Conservation (phyloP, 1,284 basidiomycete genomes). For the Quambalaria eucalypti region DNA sequence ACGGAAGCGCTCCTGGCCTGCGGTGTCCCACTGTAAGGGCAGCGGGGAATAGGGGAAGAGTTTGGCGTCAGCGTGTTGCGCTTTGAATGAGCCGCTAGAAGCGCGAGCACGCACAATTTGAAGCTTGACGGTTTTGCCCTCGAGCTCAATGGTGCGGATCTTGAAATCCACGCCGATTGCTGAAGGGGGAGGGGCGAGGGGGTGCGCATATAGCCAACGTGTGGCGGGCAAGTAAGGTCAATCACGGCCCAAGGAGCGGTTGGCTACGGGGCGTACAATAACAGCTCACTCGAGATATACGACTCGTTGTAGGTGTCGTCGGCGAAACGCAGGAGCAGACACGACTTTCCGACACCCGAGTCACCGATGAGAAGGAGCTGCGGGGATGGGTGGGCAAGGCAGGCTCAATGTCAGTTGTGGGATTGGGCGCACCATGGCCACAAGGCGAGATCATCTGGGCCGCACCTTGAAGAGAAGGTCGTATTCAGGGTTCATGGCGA, state of each 20-base stretch:
- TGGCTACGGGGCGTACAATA: neutral
- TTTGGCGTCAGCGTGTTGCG: neutral
- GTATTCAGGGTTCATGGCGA: slow-evolving; percentile 6
- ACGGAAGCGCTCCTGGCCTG: slow-evolving; percentile 51
- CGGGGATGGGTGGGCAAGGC: too few relatives aligned
- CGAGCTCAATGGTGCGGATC: slow-evolving; percentile 98
- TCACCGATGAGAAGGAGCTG: slow-evolving; percentile 61
- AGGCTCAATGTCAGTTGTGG: too few relatives aligned
- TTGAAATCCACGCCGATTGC: slow-evolving; percentile 75
- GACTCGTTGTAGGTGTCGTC: slow-evolving; percentile 52
- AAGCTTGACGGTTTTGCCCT: slow-evolving; percentile 98
- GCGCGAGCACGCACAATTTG: slow-evolving; percentile 73
- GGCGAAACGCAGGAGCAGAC: slow-evolving; percentile 50
- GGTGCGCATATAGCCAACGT: too few relatives aligned
- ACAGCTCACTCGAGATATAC: slow-evolving; percentile 49
- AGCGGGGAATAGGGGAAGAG: neutral
- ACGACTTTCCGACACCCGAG: slow-evolving; percentile 88
- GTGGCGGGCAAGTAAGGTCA: neutral
- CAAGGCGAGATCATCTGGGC: neutral
- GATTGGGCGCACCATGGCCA: too few relatives aligned
- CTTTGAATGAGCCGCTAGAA: neutral
- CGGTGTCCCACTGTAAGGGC: slow-evolving; percentile 49
- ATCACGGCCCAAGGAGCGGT: too few relatives aligned
- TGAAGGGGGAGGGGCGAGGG: slow-evolving; percentile 1
- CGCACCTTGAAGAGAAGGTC: slow-evolving; percentile 11